phyloP scores from a whole-genome alignment of 805 yeast genomes.

The Candida silvicultrix region DNA sequence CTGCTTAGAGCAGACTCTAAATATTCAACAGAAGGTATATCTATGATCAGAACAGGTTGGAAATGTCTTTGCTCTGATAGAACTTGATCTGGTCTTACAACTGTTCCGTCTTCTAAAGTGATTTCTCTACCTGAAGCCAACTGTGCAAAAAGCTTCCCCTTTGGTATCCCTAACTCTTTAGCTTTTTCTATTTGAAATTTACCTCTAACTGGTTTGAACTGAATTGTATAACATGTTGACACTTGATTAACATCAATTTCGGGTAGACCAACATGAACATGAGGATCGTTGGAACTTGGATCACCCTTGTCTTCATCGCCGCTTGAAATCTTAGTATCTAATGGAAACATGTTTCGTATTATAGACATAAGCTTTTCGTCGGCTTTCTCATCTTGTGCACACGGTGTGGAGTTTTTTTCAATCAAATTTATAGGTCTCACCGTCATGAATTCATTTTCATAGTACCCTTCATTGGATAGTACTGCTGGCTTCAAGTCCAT shows the following conservation, averaged over 20 bases:
- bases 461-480: conserved; percentile 17
- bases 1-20: conserved; percentile 27
- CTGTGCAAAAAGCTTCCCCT: conserved; percentile 50
- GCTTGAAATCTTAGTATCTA: neutral
- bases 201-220: conserved; percentile 67
- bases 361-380: conserved; percentile 18
- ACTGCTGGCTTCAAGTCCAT: conserved; percentile 37
- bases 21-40: conserved; percentile 56
- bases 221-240: conserved; percentile 64
- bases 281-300: conserved; percentile 27
- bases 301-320: conserved; percentile 33
- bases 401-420: neutral
- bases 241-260: conserved; percentile 9
- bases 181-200: conserved; percentile 68
- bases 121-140: conserved; percentile 59
- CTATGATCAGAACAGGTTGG: conserved; percentile 59
- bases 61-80: conserved; percentile 54
- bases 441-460: conserved; percentile 14
- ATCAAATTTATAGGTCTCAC: neutral
- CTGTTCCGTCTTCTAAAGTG: conserved; percentile 49
- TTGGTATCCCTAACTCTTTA: conserved; percentile 57
- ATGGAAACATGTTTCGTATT: conserved; percentile 44
- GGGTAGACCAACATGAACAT: conserved; percentile 32
- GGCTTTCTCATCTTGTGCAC: neutral
- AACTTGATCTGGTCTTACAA: conserved; percentile 65